A percentile compares a stretch with the other conserved stretches of the same genome.
phyloP scores from a whole-genome alignment of 257 asterid genomes.

The Primulina eburnea region DNA sequence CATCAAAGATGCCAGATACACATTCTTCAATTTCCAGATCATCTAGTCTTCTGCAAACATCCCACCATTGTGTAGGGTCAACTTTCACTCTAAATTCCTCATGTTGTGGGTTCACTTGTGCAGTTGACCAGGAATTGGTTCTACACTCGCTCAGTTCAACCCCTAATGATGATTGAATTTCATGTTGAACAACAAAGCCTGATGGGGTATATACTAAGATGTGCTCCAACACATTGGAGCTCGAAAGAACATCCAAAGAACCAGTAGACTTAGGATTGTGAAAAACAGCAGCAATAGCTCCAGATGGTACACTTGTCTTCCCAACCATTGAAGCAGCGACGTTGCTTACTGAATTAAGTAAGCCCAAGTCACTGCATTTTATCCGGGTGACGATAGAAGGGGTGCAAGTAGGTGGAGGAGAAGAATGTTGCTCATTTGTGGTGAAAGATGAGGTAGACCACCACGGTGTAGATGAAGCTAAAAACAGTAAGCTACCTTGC shows the following conservation, averaged over 20 bases:
- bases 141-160: constrained; percentile 39
- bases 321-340: constrained; percentile 69
- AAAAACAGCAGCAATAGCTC: constrained; percentile 62
- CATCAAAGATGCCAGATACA: constrained; percentile 43
- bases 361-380: constrained; percentile 50
- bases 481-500: constrained; percentile 34
- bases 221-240: constrained; percentile 45
- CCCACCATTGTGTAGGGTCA: constrained; percentile 79
- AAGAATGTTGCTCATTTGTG: constrained; percentile 43
- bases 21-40: constrained; percentile 59
- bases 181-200: constrained; percentile 68
- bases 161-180: constrained; percentile 43
- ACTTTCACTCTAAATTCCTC: constrained; percentile 62
- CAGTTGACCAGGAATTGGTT: constrained; percentile 33
- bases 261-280: constrained; percentile 47
- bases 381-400: constrained; percentile 54
- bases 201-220: constrained; percentile 65
- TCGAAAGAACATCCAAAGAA: constrained; percentile 38
- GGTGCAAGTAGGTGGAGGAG: constrained; percentile 55
- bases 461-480: constrained; percentile 54
- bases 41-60: constrained; percentile 73
- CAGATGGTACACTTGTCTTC: constrained; percentile 53
- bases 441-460: constrained; percentile 58
- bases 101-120: constrained; percentile 41
- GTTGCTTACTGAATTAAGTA: constrained; percentile 55